Base-by-base conservation (phyloP, 2,329 filamentous ascomycete species). In the Fusarium coffeatum region DNA sequence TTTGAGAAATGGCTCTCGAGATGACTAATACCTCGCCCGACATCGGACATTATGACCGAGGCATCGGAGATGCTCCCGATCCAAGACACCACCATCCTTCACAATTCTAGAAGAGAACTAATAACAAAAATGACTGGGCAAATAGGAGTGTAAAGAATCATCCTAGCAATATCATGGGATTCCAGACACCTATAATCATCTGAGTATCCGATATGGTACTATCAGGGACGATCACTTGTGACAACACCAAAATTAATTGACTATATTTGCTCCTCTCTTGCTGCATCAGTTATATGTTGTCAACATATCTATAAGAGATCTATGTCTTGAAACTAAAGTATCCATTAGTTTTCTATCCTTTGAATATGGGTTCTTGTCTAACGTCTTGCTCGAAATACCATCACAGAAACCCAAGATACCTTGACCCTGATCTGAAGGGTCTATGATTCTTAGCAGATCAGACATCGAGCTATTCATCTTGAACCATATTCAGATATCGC, bases 1-100 rank as follows among this genome's bases (percentile, higher is more conserved):
- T 42, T 22, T 9, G 7, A 13, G n/a, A 30, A 23, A 32, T 54
- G 7, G 5, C n/a, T 54, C 16, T 23, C 22, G 4, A 2, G 18
- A 20, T 45, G 45, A 49, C 28, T 32, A 43, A 46, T 41, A 11
- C 5, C 23, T n/a, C 11, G 11, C 40, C 60, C 55, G 55, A 32
- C 22, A 63, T 67, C 64, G 64, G 64, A 67, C 28, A 0, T 16
- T 23, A 45, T 42, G 56, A 20, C 64, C 64, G 64, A 67, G 25
- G 4, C 8, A 50, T 62, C 64, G 64, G 64, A 63, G 25, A 48
- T 25, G 32, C 50, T 57, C 46, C 64, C 64, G 64, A 49, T 18
- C 9, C n/a, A 48, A 12, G 34, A 37, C 34, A 37, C 34, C 34
- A 37, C 18, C 34, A 37, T 37, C 34, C 18, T n/a, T 20, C 23